phyloP scores from a whole-genome alignment of 202 grass and related monocot genomes.

The Saccharum hybrid region DNA sequence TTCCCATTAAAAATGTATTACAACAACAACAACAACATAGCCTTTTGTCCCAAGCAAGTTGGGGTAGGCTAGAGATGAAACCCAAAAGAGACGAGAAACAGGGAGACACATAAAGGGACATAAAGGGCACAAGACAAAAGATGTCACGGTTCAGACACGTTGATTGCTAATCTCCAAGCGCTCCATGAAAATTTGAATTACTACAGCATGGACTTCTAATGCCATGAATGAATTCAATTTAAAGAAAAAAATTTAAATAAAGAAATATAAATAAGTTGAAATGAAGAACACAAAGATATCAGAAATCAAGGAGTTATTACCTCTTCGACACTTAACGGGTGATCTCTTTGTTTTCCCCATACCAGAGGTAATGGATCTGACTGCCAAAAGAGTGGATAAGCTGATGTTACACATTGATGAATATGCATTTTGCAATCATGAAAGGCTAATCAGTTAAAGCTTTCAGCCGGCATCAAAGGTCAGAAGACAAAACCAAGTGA shows the following conservation, averaged over 20 bases:
- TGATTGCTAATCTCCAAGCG: too few species aligned
- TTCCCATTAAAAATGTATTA: neutral
- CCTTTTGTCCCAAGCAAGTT: too few species aligned
- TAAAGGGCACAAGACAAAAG: too few species aligned
- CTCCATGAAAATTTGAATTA: too few species aligned
- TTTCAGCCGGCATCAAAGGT: slow-evolving; percentile 2
- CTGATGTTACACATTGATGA: slow-evolving; percentile 37
- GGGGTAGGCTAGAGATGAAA: too few species aligned
- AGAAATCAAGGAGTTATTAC: slow-evolving; percentile 46
- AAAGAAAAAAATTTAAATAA: slow-evolving; percentile 9
- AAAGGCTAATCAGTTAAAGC: slow-evolving; percentile 29
- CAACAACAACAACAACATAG: too few species aligned
- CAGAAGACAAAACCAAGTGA: slow-evolving; percentile 14
- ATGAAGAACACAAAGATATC: slow-evolving; percentile 30
- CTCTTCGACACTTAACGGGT: slow-evolving; percentile 71
- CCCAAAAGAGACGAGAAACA: too few species aligned
- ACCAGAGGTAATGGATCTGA: slow-evolving; percentile 78
- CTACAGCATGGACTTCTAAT: slow-evolving; percentile 22
- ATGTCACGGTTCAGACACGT: too few species aligned
- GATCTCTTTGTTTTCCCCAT: slow-evolving; percentile 92
- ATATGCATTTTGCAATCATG: slow-evolving; percentile 32
- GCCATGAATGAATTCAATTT: neutral
- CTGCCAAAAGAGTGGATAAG: slow-evolving; percentile 59
- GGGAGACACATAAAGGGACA: too few species aligned
- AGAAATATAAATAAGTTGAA: slow-evolving; percentile 29